A percentile compares a stretch with the other conserved stretches of the same genome.
Conservation (phyloP, 176 grass and related monocot species). For the Miscanthus lutarioriparius region DNA sequence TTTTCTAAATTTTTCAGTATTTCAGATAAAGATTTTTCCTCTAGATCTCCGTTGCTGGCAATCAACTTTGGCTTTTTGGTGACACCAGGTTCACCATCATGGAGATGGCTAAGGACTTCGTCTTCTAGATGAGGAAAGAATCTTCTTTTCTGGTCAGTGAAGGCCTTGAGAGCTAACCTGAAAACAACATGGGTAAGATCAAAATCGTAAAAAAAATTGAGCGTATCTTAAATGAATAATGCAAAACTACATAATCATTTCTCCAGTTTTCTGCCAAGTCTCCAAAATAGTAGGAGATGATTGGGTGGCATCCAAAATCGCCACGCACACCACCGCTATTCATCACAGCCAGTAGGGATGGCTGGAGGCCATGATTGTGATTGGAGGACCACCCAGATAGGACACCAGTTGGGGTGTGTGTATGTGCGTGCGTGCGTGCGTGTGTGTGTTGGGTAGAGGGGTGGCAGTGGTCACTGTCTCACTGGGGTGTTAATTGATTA, state of each 20-base stretch:
- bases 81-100: conserved; percentile 54
- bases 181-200: conserved; percentile 31
- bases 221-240: neutral
- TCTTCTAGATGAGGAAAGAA: conserved; percentile 97
- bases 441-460: neutral
- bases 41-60: conserved; percentile 38
- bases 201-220: conserved; percentile 16
- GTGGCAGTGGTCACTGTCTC: neutral
- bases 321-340: neutral
- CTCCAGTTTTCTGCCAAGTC: conserved; percentile 1
- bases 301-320: neutral
- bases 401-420: neutral
- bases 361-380: neutral
- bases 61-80: conserved; percentile 49
- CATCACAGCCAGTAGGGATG: neutral
- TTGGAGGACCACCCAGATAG: neutral
- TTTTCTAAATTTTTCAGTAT: conserved; percentile 76
- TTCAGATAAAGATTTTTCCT: conserved; percentile 68
- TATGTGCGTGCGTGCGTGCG: too few species aligned
- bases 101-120: conserved; percentile 52
- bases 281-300: neutral
- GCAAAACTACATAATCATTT: neutral
- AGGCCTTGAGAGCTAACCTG: conserved; percentile 97
- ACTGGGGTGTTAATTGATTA: neutral
- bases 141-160: conserved; percentile 91